Base-by-base conservation (phyloP, 2,329 filamentous ascomycete species). In the Ophiostoma sp. region DNA sequence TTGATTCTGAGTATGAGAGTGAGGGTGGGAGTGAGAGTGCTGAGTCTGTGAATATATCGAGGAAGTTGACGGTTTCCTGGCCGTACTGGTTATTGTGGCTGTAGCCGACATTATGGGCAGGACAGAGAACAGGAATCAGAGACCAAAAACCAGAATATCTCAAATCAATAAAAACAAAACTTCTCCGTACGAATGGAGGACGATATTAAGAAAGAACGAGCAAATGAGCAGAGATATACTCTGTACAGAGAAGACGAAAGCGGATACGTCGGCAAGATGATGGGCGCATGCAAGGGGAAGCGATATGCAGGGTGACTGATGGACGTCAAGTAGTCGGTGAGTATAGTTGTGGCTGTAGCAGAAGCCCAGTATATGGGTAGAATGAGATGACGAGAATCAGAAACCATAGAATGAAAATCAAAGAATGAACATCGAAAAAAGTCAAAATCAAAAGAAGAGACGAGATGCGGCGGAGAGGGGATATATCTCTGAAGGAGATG, bases 261-360 rank as follows among this genome's bases (percentile, higher is more conserved):
- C 20, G 41, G n/a, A 57, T 62, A 33, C 27, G 57, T 33, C 57
- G 57, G 57, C 52, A 33, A 31, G 27, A 33, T 35, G 57, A 44
- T 8, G 23, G 15, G 52, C 11, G 23, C 33, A 66, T 66, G 64
- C 64, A 66, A 36, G 33, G 57, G 57, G 57, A 62, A 35, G 27
- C 27, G 57, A 62, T 62, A 62, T 62, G 57, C 57, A 62, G 27
- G 57, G 23, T 62, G 52, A 54, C 11, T 23, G 41, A 57, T 57
- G 27, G 27, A 62, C 27, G 52, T n/a, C 20, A 23, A 11, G 20
- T 1, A 62, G 57, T 60, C 54, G 54, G 54, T 33, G 23, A 60
- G 27, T 10, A 20, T 48, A 15, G 44, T 48, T 20, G 52, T 54
- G 20, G 20, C 5, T 31, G 27, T 5, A 5, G 57, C 11, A 6